Base-by-base conservation (phyloP, 2,329 filamentous ascomycete genomes). In the Cordyceps pruinosa region DNA sequence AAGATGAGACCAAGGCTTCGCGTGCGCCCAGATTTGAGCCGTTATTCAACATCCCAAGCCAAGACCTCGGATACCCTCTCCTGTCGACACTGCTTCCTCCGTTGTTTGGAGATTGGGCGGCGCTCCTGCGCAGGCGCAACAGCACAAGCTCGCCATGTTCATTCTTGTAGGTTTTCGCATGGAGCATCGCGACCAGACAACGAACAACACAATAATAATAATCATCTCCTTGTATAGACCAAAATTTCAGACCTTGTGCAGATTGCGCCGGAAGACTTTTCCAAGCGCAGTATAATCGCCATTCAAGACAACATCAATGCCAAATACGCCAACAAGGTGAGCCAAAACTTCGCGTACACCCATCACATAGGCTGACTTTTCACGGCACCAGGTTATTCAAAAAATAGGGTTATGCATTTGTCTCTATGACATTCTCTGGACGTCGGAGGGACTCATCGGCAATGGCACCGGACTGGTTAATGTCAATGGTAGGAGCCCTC, bases 241-340 rank as follows among this genome's bases (percentile, higher is more conserved):
- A 96, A 94, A 64, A 86, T 99, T 65, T 87, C 91, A 65, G 94
- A 99, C 77, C 81, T 99, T 65, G 90, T 99, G 64, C 90, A 96
- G 73, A 95, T 99, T 74, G 81, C 84, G 32, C 94, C 94, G 1
- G 83, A 90, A 66, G 89, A 97, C 69, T 96, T 97, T 69, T 82
- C 85, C 60, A 94, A 94, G 72, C 80, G 84, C 60, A 95, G 89
- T 67, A 82, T 84, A 32, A 82, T 91, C 61, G 90, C 91, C 1
- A 90, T 99, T 61, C 91, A 97, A 73, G 92, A 99, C 75, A 94
- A 94, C 66, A 94, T 99, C 75, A 97, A 99, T 70, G 81, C 86
- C 61, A 99, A 99, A 74, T 99, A 97, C 72, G 86, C 93, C 59
- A 97, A 99, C 75, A 94, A 93, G 73, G 87, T 90, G 55, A 49